Base-by-base conservation (phyloP, 2,329 filamentous ascomycete genomes). In the Blastomyces emzantsi region DNA sequence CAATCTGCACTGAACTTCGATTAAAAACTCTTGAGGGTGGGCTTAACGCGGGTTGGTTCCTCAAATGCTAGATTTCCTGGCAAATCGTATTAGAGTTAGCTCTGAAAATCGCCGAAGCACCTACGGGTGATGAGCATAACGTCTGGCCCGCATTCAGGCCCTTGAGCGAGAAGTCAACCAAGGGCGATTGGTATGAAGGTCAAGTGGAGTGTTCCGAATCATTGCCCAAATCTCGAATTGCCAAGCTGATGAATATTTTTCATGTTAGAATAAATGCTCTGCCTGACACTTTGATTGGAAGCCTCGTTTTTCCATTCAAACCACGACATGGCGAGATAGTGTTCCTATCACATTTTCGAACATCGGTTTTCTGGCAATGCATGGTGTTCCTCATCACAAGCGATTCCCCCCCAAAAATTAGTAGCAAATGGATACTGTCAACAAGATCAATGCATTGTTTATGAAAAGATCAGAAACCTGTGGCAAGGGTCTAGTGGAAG, bases 41-140 rank as follows among this genome's bases (percentile, higher is more conserved):
- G 17, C 6, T 28, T 9, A 30, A 3, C 7, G 19, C 30, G 6
- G 54, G 30, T 39, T 33, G 30, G 28, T 56, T n/a, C 28, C 30
- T 57, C 3, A 36, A 36, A 8, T n/a, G 19, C 52, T 22, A 8
- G 6, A 17, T 3, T 36, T 4, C 17, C 9, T n/a, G n/a, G 19
- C 8, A 1, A 57, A 57, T 55, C 30, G 3, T 36, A 22, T 28
- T 36, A 36, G 52, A 43, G n/a, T 43, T 43, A 57, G 55, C 36
- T 17, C n/a, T 49, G 43, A 22, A 60, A 60, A 60, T 60, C 43
- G 25, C 57, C 41, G 43, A 60, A 45, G 45, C 28, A 49, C 19
- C 25, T 19, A 49, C 41, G 57, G n/a, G 39, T 58, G 39, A 58
- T 58, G 36, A 58, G 17, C 57, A 22, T 2, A 60, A 43, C 30